A percentile compares a stretch with the other conserved stretches of the same genome.
These are phyloP conservation scores for Leishmania gerbilli DNA, from an alignment of 208 protist species.

Conservation along the genomic window DNA sequence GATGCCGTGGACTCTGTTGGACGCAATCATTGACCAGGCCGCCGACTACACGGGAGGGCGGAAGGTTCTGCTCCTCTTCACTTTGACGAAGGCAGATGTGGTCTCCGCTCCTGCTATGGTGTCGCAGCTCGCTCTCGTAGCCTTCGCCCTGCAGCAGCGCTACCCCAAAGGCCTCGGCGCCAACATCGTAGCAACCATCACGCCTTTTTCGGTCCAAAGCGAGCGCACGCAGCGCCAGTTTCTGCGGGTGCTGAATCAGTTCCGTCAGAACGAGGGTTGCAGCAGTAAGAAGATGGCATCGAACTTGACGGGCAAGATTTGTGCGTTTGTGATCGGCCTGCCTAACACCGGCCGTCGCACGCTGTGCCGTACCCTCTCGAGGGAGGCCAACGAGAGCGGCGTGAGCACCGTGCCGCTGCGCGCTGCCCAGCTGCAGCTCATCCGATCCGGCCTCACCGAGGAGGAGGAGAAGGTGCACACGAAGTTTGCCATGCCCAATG, in stretches of 20 bases:
- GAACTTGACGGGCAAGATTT: slow-evolving; percentile 82
- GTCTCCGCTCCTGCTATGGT: slow-evolving; percentile 72
- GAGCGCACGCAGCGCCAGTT: slow-evolving; percentile 63
- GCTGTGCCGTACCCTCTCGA: slow-evolving; percentile 62
- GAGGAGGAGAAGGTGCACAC: slow-evolving; percentile 41
- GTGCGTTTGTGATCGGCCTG: slow-evolving; percentile 78
- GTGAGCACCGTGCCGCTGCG: slow-evolving; percentile 75
- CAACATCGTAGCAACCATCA: slow-evolving; percentile 50
- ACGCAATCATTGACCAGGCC: slow-evolving; percentile 73
- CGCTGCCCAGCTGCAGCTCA: slow-evolving; percentile 77
- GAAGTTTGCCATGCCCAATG: slow-evolving; percentile 82
- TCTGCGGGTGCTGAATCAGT: slow-evolving; percentile 69
- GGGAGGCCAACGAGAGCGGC: slow-evolving; percentile 44
- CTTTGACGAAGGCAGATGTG: slow-evolving; percentile 80
- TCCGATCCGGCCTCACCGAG: slow-evolving; percentile 34
- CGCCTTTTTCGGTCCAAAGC: slow-evolving; percentile 66
- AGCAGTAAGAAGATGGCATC: slow-evolving; percentile 49
- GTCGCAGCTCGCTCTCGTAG: slow-evolving; percentile 77
- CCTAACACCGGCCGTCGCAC: slow-evolving; percentile 78
- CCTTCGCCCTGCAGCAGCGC: slow-evolving; percentile 50
- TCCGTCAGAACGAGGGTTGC: slow-evolving; percentile 58
- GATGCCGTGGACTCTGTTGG: slow-evolving; percentile 79
- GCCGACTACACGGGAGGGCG: slow-evolving; percentile 50
- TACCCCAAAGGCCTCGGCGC: slow-evolving; percentile 55
- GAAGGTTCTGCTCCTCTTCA: slow-evolving; percentile 80